Percentiles rank a stretch among this genome's conserved stretches.
These are phyloP conservation scores for Pestalotiopsis sp. DNA, from an alignment of 2,329 filamentous ascomycete species.

Conservation along the genomic window DNA sequence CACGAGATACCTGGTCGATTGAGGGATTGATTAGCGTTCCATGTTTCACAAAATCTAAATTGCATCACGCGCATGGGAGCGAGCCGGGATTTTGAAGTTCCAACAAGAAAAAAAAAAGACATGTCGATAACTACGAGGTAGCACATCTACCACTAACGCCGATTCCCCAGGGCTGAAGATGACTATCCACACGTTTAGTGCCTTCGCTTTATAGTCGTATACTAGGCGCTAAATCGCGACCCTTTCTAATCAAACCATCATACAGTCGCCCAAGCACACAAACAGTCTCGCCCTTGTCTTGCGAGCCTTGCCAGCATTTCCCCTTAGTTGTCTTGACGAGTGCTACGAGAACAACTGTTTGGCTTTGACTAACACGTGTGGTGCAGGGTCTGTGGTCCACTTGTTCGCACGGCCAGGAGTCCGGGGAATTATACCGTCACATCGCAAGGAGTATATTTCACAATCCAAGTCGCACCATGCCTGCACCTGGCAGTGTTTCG, in stretches of 20 bases:
- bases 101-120: neutral
- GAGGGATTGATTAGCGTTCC: neutral
- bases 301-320: neutral
- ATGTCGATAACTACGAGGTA: neutral
- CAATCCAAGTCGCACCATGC: slow-evolving; percentile 2
- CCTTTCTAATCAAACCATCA: neutral
- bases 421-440: neutral
- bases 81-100: neutral
- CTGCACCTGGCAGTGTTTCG: slow-evolving; percentile 1
- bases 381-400: neutral
- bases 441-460: neutral
- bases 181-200: neutral
- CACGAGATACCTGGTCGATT: neutral
- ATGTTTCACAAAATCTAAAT: neutral
- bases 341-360: neutral
- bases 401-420: neutral
- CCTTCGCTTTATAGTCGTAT: neutral
- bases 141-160: neutral
- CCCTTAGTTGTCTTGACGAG: no score
- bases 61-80: neutral
- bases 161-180: neutral
- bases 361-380: neutral
- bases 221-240: neutral
- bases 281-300: neutral
- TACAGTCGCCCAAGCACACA: neutral